Evolutionary conservation across 2,329 filamentous ascomycete species (phyloP), one percentile per base, ranked within the genome.

Genomic region (Botrytis paeoniae): DNA sequence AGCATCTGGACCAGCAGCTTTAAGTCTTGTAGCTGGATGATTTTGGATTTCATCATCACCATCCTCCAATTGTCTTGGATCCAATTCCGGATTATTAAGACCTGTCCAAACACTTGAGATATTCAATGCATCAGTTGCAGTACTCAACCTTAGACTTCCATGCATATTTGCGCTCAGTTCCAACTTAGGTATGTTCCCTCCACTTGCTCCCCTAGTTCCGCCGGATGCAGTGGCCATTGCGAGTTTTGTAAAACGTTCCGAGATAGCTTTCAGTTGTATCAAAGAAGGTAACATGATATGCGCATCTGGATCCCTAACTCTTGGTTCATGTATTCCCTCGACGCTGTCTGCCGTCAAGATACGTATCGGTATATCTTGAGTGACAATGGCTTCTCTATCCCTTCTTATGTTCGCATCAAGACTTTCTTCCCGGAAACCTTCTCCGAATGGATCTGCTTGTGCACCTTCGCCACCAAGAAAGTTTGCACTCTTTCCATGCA

Each of bases 101-200:
- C 91, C 93, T 4, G 89, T 89, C 96, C 96, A 99, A 61, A 92
- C 88, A 78, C 92, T 96, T 73, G 91, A 91, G 73, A 98, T 97
- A 74, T 92, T 91, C 78, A 97, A 89, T 12, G 92, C 89, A 81
- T 98, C 95, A 1, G 94, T 96, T 51, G 88, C 87, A 74, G 98
- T 92, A 18, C 92, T 89, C 75, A 99, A 86, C 64, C 90, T 90
- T 73, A 99, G 84, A 73, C 90, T 91, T 32, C 96, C 96, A 82
- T 97, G 93, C 94, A 97, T 97, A 82, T 98, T 99, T 43, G 95
- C 96, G 71, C 92, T 92, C 61, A 98, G 84, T 81, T 97, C 94
- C 4, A 99, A 85, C 79, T 94, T 93, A 0, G 93, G 89, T 5
- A 79, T 78, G n/a, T 81, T 70, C 5, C 78, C 74, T 60, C 79